phyloP scores from a whole-genome alignment of 2,329 filamentous ascomycete genomes.

The Epichloe bromicola region DNA sequence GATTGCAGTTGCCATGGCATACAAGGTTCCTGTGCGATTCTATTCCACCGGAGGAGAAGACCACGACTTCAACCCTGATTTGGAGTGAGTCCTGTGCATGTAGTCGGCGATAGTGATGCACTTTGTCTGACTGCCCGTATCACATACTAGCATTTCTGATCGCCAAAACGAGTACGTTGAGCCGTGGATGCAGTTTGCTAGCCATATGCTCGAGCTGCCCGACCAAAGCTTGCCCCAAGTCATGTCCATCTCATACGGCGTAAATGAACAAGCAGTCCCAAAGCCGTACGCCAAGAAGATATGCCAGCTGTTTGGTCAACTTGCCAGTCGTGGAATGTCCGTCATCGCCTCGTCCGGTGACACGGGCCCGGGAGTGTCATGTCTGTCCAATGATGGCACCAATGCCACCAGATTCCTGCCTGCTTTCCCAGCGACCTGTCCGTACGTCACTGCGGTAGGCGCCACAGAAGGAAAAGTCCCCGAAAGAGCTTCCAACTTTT shows the following conservation, averaged over 20 bases:
- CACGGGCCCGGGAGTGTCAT: slow-evolving; percentile 22
- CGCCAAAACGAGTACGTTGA: slow-evolving; percentile 38
- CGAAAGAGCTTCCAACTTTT: slow-evolving; percentile 39
- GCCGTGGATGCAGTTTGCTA: slow-evolving; percentile 52
- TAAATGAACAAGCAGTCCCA: slow-evolving; percentile 52
- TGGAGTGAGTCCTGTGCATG: slow-evolving; percentile 18
- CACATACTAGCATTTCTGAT: slow-evolving; percentile 10
- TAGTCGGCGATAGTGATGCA: not conserved
- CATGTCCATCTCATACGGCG: slow-evolving; percentile 57
- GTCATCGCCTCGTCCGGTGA: slow-evolving; percentile 56
- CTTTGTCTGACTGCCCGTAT: not conserved
- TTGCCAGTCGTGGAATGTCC: slow-evolving; percentile 53
- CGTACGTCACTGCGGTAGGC: slow-evolving; percentile 50
- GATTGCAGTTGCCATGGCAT: slow-evolving; percentile 20
- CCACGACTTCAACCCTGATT: slow-evolving; percentile 18
- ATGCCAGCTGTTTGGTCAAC: slow-evolving; percentile 47
- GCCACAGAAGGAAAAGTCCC: slow-evolving; percentile 38
- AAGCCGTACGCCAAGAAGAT: slow-evolving; percentile 37
- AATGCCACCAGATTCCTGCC: slow-evolving; percentile 21
- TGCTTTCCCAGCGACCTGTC: slow-evolving; percentile 30
- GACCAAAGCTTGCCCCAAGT: slow-evolving; percentile 46
- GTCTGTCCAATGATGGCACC: slow-evolving; percentile 24
- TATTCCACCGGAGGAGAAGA: slow-evolving; percentile 20
- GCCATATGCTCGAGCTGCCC: slow-evolving; percentile 42
- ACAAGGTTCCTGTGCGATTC: slow-evolving; percentile 21